Evolutionary conservation across 768 basidiomycete genomes (phyloP).

Genomic region (Phallus indusiatus): DNA sequence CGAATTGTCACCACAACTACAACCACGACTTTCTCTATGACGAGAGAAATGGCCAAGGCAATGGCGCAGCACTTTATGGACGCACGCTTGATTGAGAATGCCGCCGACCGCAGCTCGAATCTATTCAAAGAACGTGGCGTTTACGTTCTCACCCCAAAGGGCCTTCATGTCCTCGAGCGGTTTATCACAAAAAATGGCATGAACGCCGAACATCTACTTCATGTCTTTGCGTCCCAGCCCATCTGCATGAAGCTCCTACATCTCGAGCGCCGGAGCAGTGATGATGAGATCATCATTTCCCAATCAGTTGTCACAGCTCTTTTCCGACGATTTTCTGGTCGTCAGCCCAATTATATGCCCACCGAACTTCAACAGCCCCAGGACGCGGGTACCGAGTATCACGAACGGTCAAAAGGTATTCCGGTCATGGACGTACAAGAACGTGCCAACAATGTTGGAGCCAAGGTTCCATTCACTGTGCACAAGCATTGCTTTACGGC

Average conservation of each 20-base stretch:
- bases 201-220: constrained; percentile 83
- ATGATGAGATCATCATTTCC: constrained; percentile 97
- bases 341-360: constrained; percentile 68
- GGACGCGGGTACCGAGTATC: constrained; percentile 56
- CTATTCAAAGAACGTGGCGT: constrained; percentile 98
- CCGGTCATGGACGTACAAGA: constrained; percentile 64
- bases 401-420: constrained; percentile 70
- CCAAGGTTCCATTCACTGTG: constrained; percentile 32
- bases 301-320: constrained; percentile 90
- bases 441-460: constrained; percentile 44
- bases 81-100: constrained; percentile 94
- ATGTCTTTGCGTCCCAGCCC: constrained; percentile 83
- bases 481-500: constrained; percentile 70
- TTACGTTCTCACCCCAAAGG: constrained; percentile 93
- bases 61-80: constrained; percentile 99
- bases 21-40: constrained; percentile 99
- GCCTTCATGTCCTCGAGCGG: constrained; percentile 96
- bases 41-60: constrained; percentile 98
- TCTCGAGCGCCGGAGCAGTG: constrained; percentile 82
- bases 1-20: constrained; percentile 99
- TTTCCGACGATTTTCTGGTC: constrained; percentile 91
- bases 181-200: constrained; percentile 99
- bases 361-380: constrained; percentile 34
- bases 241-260: constrained; percentile 98
- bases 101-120: constrained; percentile 77